Percentiles rank a stretch among this genome's conserved stretches.
Evolutionary conservation across 305 asterid genomes (phyloP).

Genomic region (Lippia alba): DNA sequence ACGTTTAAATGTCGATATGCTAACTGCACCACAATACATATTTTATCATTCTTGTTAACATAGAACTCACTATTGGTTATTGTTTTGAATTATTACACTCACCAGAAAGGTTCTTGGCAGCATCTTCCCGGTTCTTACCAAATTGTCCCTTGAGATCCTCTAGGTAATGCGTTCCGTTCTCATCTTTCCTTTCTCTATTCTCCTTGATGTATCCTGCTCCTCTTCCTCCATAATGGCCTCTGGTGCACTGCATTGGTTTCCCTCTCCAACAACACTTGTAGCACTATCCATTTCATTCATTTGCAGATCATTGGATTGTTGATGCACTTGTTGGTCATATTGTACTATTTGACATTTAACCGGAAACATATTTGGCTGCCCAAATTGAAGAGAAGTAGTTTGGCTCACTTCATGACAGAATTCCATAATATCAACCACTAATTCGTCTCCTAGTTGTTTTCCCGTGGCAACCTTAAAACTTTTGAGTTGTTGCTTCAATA

Average conservation of each 20-base stretch:
- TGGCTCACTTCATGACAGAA: background rate
- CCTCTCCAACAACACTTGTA: background rate
- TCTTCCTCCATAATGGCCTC: background rate
- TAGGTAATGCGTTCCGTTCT: background rate
- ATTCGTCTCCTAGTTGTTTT: background rate
- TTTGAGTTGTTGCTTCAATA: conserved; percentile 10
- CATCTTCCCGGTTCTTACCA: conserved; percentile 26
- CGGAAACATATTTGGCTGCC: background rate
- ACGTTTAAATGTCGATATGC: conserved; percentile 32
- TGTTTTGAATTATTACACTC: too few species aligned
- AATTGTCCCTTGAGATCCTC: conserved; percentile 30
- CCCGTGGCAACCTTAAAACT: conserved; percentile 28
- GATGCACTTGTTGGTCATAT: conserved; percentile 6
- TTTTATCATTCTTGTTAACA: too few species aligned
- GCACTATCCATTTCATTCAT: background rate
- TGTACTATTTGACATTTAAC: conserved; percentile 2
- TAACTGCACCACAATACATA: too few species aligned
- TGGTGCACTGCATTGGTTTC: background rate
- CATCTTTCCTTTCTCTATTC: background rate
- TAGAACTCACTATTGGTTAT: too few species aligned
- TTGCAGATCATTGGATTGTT: background rate
- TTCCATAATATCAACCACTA: background rate
- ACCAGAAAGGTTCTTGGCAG: conserved; percentile 28
- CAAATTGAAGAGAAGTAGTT: background rate
- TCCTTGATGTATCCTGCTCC: background rate